Percentiles rank a stretch among this genome's conserved stretches.
Evolutionary conservation across 495 filamentous ascomycete genomes (phyloP).

Genomic region (Xylaria intraflava): DNA sequence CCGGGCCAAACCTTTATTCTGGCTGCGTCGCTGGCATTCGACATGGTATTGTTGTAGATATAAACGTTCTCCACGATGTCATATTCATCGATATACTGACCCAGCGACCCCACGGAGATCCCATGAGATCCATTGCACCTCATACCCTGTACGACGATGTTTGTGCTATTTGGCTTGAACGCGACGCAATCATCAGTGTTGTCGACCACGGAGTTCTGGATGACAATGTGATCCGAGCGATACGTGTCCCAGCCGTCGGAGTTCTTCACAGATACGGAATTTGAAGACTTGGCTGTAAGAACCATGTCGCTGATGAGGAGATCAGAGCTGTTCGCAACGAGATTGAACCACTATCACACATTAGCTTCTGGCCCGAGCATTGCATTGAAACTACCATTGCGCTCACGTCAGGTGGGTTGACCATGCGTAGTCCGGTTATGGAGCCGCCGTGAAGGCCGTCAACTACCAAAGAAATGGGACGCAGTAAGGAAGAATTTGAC

Average conservation of each 20-base stretch:
- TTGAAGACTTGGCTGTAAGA: slow-evolving; percentile 33
- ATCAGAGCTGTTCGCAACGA: slow-evolving; percentile 61
- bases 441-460: slow-evolving; percentile 56
- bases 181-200: slow-evolving; percentile 73
- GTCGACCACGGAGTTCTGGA: slow-evolving; percentile 61
- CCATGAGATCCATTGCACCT: slow-evolving; percentile 58
- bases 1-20: slow-evolving; percentile 30
- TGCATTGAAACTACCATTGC: background rate
- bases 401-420: slow-evolving; percentile 51
- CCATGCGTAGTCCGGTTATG: slow-evolving; percentile 54
- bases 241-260: slow-evolving; percentile 71
- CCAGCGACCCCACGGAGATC: slow-evolving; percentile 27
- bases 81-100: slow-evolving; percentile 23
- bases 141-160: slow-evolving; percentile 65
- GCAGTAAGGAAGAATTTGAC: slow-evolving; percentile 29
- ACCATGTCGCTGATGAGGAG: slow-evolving; percentile 61
- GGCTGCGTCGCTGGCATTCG: slow-evolving; percentile 25
- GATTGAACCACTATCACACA: slow-evolving; percentile 48
- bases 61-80: slow-evolving; percentile 29
- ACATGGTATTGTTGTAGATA: slow-evolving; percentile 28
- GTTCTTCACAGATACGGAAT: slow-evolving; percentile 50
- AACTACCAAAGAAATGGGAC: slow-evolving; percentile 50
- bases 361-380: background rate
- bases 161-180: slow-evolving; percentile 72
- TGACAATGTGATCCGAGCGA: slow-evolving; percentile 53